Base-by-base conservation (phyloP, 164 flowering plant genomes). In the Taxillus chinensis region DNA sequence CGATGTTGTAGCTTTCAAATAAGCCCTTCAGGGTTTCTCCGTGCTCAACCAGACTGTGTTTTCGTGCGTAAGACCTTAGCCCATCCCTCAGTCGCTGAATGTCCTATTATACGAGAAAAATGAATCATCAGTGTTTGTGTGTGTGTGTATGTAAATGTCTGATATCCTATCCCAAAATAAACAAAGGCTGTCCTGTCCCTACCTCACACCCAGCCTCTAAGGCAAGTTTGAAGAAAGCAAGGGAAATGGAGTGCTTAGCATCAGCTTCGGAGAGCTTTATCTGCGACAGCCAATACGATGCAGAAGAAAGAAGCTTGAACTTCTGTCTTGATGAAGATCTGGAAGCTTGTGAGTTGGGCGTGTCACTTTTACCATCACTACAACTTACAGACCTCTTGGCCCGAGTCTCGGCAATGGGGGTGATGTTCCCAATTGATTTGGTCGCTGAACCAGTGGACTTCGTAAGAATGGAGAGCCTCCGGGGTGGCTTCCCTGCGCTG, bases 191-290 rank as follows among this genome's bases (percentile, higher is more conserved):
- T 43, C 8, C 12, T 48, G 10, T 48, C 43, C 63, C 50, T 84
- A 93, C 99, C 99, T 93, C 87, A 68, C 95, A 87, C 69, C 91
- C 93, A 49, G 95, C 82, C 57, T 93, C 92, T 9, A 81, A 62
- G 14, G 96, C 99, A 67, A 93, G 95, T 67, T 89, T 93, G 75
- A 93, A 93, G 68, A 93, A 90, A 0, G 89, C 96, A 70, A 93
- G 82, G 39, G 99, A 93, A 64, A 93, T 63, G 2, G 83, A 72
- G 72, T 90, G 99, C 73, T 89, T 90, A 6, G 77, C 80, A 75
- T 83, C 89, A 42, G 90, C 72, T 80, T 90, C 99, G 39, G 99
- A 82, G 14, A 81, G 83, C 78, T 84, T 89, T 66, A 93, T 87
- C 73, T 90, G 97, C 3, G 79, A 56, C 5, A 89, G 60, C 99